Base-by-base conservation (phyloP, 2,329 filamentous ascomycete species). In the Calonectria pseudoreteaudii region DNA sequence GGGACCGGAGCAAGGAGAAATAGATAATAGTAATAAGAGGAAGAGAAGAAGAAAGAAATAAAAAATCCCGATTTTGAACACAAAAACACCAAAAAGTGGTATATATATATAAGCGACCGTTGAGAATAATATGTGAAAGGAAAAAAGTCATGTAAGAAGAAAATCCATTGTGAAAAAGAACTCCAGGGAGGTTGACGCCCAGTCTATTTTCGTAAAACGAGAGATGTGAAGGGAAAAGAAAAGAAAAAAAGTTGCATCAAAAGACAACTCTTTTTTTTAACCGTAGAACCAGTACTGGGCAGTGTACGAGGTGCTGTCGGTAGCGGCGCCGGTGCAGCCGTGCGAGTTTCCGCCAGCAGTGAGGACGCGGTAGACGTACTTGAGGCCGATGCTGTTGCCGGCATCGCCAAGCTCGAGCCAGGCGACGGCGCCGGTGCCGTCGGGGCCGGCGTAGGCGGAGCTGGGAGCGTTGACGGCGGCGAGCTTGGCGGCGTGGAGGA, bases 201-300 rank as follows among this genome's bases (percentile, higher is more conserved):
- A 69, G 23, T 75, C 79, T 77, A 79, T 75, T 58, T 66, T 78
- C 68, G 75, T 67, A 67, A 80, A 80, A 66, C 53, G 72, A 79
- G 56, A 56, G 67, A 73, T 68, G 66, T 41, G 49, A 56, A 62
- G 26, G 18, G 16, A 66, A 62, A 60, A 52, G 28, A 31, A 49
- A 41, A 47, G 23, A 60, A 11, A 6, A 14, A 49, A 20, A 31
- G 6, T 16, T 3, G 36, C 30, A 31, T 4, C 8, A 28, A 56
- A 18, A 20, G 6, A 14, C 20, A 10, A 9, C 9, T 47, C 20
- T 20, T 44, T 47, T n/a, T 28, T 56, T 81, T 82, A 86, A 26
- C 83, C 86, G 78, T 86, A 92, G 80, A 91, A 87, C 90, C 90
- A 92, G 84, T 92, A 92, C 76, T 86, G 86, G n/a, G 90, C 85